A percentile compares a stretch with the other conserved stretches of the same genome.
These are phyloP conservation scores for Cynara cardunculus DNA, from an alignment of 129 eudicot species.

Conservation along the genomic window DNA sequence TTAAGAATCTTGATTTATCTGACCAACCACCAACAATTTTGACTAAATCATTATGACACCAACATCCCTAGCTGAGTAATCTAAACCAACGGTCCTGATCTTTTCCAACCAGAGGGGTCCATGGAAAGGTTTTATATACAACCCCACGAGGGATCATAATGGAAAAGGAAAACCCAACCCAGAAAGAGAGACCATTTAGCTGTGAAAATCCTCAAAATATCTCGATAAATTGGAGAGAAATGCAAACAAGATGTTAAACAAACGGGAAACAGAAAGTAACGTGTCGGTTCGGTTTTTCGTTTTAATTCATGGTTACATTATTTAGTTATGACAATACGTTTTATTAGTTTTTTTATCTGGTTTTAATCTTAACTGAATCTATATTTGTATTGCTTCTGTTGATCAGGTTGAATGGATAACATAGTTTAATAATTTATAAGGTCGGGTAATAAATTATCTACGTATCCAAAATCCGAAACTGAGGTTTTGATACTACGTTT, in stretches of 20 bases:
- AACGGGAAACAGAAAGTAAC: background rate
- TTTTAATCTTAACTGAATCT: too few species aligned
- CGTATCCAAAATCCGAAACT: too few species aligned
- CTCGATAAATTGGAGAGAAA: background rate
- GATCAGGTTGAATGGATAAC: background rate
- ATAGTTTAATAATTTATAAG: too few species aligned
- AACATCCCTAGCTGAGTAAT: slow-evolving; percentile 14
- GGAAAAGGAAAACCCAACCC: slow-evolving; percentile 18
- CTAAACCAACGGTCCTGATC: slow-evolving; percentile 25
- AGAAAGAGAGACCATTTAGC: slow-evolving; percentile 28
- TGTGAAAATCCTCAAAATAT: slow-evolving; percentile 6
- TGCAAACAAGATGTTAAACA: background rate
- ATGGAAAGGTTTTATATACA: slow-evolving; percentile 4
- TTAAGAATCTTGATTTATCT: slow-evolving; percentile 1
- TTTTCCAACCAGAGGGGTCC: slow-evolving; percentile 28
- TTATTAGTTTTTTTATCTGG: too few species aligned
- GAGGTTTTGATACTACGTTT: too few species aligned
- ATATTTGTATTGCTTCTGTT: background rate
- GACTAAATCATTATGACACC: slow-evolving; percentile 18
- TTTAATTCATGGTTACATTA: too few species aligned
- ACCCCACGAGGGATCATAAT: slow-evolving; percentile 37
- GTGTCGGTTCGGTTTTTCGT: background rate
- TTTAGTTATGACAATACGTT: too few species aligned
- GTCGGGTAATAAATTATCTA: too few species aligned
- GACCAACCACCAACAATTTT: slow-evolving; percentile 1